phyloP scores from a whole-genome alignment of 441 rosid genomes.

The Hura crepitans region DNA sequence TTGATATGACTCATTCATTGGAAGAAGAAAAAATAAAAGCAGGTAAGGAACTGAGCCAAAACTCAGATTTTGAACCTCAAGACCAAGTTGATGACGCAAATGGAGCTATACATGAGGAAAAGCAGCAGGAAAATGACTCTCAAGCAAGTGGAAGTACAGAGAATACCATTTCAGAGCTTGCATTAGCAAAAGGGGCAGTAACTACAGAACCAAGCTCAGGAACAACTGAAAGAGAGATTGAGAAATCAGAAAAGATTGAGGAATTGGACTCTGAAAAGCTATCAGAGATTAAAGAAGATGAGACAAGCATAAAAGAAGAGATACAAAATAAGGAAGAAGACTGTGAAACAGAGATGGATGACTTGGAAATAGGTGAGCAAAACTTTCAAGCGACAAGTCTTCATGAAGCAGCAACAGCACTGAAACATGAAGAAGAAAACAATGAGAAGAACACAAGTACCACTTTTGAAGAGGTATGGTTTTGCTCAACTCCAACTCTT shows the following conservation, averaged over 20 bases:
- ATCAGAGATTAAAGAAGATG: constrained; percentile 12
- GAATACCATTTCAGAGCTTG: constrained; percentile 15
- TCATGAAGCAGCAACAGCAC: constrained; percentile 18
- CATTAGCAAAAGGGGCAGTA: constrained; percentile 9
- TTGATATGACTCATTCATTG: constrained; percentile 5
- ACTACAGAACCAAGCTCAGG: constrained; percentile 23
- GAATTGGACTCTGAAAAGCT: constrained; percentile 18
- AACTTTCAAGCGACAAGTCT: constrained; percentile 17
- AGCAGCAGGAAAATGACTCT: constrained; percentile 21
- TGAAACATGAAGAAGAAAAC: constrained; percentile 20
- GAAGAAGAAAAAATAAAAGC: constrained; percentile 23
- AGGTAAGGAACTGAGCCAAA: constrained; percentile 8
- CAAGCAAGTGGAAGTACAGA: constrained; percentile 23
- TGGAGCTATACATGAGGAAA: constrained; percentile 1
- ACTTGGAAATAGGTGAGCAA: constrained; percentile 24
- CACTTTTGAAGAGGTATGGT: constrained; percentile 22
- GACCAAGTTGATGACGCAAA: constrained; percentile 28
- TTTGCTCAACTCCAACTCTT: neutral
- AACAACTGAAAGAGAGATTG: constrained; percentile 17
- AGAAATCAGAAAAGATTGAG: constrained; percentile 10
- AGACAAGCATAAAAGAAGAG: constrained; percentile 20
- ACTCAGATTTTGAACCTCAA: constrained; percentile 24
- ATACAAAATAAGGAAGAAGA: constrained; percentile 22
- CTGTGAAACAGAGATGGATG: constrained; percentile 12
- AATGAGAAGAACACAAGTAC: constrained; percentile 9